phyloP scores from a whole-genome alignment of 108 stramenopile genomes.

The Thalassiosira profunda region DNA sequence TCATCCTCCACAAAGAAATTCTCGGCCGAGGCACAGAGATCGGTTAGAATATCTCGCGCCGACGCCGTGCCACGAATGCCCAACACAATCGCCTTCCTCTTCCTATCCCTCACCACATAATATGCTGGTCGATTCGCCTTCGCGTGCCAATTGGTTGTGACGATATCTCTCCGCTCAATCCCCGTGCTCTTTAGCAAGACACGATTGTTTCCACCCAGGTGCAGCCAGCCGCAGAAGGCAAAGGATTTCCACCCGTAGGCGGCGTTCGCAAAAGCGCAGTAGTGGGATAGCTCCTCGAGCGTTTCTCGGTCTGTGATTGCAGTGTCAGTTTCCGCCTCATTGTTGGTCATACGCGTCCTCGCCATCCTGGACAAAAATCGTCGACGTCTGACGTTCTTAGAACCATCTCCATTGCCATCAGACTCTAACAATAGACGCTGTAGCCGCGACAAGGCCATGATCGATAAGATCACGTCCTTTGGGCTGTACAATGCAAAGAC shows the following conservation, averaged over 20 bases:
- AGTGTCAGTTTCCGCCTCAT: neutral
- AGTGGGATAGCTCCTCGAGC: conserved; percentile 66
- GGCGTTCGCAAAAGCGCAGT: conserved; percentile 59
- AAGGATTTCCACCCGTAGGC: conserved; percentile 79
- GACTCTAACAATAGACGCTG: conserved; percentile 46
- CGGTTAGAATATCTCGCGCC: conserved; percentile 72
- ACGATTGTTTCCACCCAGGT: conserved; percentile 54
- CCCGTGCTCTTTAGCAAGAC: conserved; percentile 55
- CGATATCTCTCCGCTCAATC: conserved; percentile 48
- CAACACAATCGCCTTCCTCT: conserved; percentile 54
- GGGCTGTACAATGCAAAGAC: conserved; percentile 48
- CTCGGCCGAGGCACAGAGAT: conserved; percentile 67
- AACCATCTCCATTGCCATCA: conserved; percentile 17
- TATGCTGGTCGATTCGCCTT: conserved; percentile 64
- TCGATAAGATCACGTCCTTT: conserved; percentile 47
- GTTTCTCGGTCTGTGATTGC: conserved; percentile 40
- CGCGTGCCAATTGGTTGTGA: conserved; percentile 58
- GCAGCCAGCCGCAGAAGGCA: conserved; percentile 59
- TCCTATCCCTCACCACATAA: conserved; percentile 60
- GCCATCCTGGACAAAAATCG: too few relatives aligned
- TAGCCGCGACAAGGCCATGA: conserved; percentile 46
- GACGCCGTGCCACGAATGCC: conserved; percentile 72
- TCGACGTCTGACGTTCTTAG: conserved; percentile 9
- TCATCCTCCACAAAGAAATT: conserved; percentile 56
- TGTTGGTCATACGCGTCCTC: too few relatives aligned